phyloP scores from a whole-genome alignment of 2,329 filamentous ascomycete species.

The Phyllosticta citriasiana region DNA sequence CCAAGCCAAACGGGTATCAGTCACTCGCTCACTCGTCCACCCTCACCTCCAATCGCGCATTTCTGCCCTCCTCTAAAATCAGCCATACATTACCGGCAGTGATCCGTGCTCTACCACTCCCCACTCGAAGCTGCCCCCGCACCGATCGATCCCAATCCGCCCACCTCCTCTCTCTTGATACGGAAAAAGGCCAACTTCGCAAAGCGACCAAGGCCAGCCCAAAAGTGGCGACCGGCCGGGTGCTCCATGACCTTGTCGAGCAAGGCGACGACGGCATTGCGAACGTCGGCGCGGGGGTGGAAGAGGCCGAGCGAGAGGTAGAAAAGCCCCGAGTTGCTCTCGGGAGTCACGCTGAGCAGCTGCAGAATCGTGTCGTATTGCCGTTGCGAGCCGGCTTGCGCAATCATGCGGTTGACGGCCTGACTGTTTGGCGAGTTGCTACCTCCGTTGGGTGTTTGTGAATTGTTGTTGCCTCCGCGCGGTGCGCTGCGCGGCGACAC shows the following conservation, averaged over 20 bases:
- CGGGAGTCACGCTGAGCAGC: conserved; percentile 69
- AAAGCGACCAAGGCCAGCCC: conserved; percentile 75
- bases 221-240: conserved; percentile 88
- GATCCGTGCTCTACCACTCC: background rate
- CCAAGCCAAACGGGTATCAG: no score
- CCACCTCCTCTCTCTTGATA: conserved; percentile 53
- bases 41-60: no score
- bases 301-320: conserved; percentile 86
- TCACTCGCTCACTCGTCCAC: no score
- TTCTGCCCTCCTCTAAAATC: no score
- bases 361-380: conserved; percentile 39
- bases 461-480: conserved; percentile 13
- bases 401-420: background rate
- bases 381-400: conserved; percentile 13
- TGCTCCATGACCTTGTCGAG: conserved; percentile 76
- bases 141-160: background rate
- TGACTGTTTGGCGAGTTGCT: conserved; percentile 6
- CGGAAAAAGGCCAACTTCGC: conserved; percentile 78
- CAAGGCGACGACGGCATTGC: conserved; percentile 66
- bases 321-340: conserved; percentile 80
- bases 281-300: conserved; percentile 73
- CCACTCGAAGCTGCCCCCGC: background rate
- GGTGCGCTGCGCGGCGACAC: conserved; percentile 15
- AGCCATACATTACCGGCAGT: no score
- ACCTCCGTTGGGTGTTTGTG: background rate